Conservation (phyloP, 345 rosid genomes). For the Camelina sativa region DNA sequence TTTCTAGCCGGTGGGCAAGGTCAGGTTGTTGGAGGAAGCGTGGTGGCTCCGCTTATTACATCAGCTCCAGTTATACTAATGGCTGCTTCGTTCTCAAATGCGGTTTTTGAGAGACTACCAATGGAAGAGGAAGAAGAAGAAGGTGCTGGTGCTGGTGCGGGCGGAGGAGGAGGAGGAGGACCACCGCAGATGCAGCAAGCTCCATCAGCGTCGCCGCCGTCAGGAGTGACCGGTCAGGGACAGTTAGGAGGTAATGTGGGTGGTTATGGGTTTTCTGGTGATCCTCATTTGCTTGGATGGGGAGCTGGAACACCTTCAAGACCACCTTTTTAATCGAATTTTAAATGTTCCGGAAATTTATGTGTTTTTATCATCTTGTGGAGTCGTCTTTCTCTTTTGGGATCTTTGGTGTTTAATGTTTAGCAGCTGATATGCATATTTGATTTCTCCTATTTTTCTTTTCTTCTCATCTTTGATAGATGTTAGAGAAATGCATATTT, state of each 20-base stretch:
- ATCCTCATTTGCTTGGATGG: constrained; percentile 69
- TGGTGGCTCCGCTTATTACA: constrained; percentile 67
- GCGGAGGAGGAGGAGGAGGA: constrained; percentile 40
- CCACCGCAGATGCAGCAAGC: constrained; percentile 52
- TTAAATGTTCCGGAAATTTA: constrained; percentile 22
- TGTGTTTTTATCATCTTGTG: constrained; percentile 40
- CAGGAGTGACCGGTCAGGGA: constrained; percentile 61
- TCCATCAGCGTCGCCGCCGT: constrained; percentile 63
- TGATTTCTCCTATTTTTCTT: constrained; percentile 7
- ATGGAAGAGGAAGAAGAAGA: constrained; percentile 54
- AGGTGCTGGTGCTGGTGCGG: constrained; percentile 34
- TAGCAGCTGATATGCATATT: constrained; percentile 38
- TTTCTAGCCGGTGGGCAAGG: constrained; percentile 80
- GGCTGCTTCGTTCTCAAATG: constrained; percentile 81
- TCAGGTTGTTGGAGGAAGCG: constrained; percentile 80
- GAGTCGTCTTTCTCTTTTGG: constrained; percentile 34
- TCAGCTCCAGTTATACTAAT: constrained; percentile 72
- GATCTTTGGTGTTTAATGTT: constrained; percentile 37
- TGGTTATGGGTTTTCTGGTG: constrained; percentile 61
- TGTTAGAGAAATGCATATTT: constrained; percentile 33
- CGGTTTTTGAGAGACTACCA: constrained; percentile 76
- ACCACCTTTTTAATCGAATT: constrained; percentile 56
- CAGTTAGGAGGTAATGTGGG: constrained; percentile 55
- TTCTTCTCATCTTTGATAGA: constrained; percentile 24
- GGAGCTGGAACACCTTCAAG: constrained; percentile 57